Evolutionary conservation across 176 grass and related monocot species (phyloP).

Genomic region (Tuctoria greenei): DNA sequence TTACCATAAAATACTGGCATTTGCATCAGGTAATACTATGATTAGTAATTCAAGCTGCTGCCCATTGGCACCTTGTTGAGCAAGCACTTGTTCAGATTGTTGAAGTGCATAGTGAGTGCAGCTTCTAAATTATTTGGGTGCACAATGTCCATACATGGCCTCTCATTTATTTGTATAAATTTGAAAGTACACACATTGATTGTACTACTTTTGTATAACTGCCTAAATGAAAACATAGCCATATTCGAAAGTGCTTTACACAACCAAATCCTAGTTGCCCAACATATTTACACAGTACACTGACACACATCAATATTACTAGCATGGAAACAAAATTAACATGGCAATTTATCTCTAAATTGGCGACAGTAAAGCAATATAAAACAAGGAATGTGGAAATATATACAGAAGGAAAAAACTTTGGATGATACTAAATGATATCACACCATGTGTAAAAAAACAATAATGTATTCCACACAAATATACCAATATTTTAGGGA

Average conservation of each 20-base stretch:
- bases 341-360: neutral
- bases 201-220: neutral
- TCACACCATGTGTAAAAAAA: neutral
- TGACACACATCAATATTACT: neutral
- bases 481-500: conserved; percentile 69
- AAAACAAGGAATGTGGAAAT: neutral
- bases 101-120: conserved; percentile 48
- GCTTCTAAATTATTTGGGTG: conserved; percentile 41
- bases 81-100: conserved; percentile 25
- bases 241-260: neutral
- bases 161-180: conserved; percentile 34
- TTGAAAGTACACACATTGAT: too few relatives aligned
- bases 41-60: conserved; percentile 58
- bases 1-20: conserved; percentile 53
- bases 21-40: conserved; percentile 56
- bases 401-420: neutral
- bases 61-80: conserved; percentile 23
- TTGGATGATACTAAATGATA: neutral
- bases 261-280: neutral
- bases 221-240: neutral
- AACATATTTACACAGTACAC: neutral
- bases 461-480: neutral
- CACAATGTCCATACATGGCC: conserved; percentile 42
- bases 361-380: neutral
- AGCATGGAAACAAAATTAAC: neutral